Percentiles rank a stretch among this genome's conserved stretches.
phyloP scores from a whole-genome alignment of 2,329 filamentous ascomycete genomes.

The Beauveria brongniartii region DNA sequence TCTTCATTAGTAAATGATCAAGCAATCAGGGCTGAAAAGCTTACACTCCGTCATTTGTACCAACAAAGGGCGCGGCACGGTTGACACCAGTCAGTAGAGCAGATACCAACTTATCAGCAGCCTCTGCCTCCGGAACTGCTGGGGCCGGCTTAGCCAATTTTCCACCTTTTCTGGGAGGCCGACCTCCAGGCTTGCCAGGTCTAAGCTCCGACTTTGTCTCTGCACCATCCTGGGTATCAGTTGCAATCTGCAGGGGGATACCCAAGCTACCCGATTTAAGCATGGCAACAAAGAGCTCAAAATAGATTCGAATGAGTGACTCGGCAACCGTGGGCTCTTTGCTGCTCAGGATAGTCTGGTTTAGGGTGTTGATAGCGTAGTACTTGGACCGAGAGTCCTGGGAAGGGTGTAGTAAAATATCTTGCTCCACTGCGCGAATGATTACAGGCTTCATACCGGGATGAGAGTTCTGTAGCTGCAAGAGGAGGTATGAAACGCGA shows the following conservation, averaged over 20 bases:
- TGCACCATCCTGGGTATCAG: conserved; percentile 27
- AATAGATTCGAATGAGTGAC: conserved; percentile 82
- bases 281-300: conserved; percentile 75
- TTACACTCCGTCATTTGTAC: conserved; percentile 66
- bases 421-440: conserved; percentile 75
- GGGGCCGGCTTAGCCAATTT: conserved; percentile 20
- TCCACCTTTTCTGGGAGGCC: conserved; percentile 19
- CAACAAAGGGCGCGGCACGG: conserved; percentile 87
- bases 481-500: conserved; percentile 82
- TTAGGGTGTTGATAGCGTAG: conserved; percentile 92
- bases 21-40: conserved; percentile 19
- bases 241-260: conserved; percentile 37
- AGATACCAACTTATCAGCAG: conserved; percentile 81
- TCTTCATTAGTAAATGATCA: conserved; percentile 1
- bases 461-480: conserved; percentile 82
- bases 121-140: conserved; percentile 54
- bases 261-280: conserved; percentile 52
- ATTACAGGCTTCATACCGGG: conserved; percentile 91
- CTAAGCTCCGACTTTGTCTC: conserved; percentile 11
- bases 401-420: conserved; percentile 77
- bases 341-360: conserved; percentile 85
- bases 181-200: conserved; percentile 9
- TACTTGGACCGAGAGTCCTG: conserved; percentile 88
- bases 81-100: conserved; percentile 91
- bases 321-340: conserved; percentile 77